Evolutionary conservation across 805 yeast species (phyloP).

Genomic region (Hanseniaspora singularis): DNA sequence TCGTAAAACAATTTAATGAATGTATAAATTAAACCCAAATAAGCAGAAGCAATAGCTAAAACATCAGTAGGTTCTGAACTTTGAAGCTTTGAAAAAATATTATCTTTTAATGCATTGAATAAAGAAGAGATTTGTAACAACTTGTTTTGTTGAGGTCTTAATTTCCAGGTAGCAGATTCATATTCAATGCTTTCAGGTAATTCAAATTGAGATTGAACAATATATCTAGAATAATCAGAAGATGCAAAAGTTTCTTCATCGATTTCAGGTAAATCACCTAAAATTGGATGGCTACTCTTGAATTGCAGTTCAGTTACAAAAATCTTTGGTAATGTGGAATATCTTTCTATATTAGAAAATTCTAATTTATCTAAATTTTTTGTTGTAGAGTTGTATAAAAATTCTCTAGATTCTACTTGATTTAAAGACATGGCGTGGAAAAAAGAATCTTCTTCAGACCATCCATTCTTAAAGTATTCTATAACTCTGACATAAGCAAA

Average conservation of each 20-base stretch:
- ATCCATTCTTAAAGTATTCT: constrained; percentile 46
- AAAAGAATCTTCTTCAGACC: constrained; percentile 24
- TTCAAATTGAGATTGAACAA: constrained; percentile 13
- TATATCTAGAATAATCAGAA: constrained; percentile 7
- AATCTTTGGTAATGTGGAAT: constrained; percentile 22
- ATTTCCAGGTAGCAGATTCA: constrained; percentile 49
- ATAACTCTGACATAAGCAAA: constrained; percentile 65
- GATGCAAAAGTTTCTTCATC: constrained; percentile 8
- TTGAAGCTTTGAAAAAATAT: constrained; percentile 37
- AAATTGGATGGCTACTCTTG: constrained; percentile 19
- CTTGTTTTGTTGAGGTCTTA: constrained; percentile 42
- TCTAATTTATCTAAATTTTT: neutral
- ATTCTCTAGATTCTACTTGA: constrained; percentile 16
- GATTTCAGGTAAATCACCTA: constrained; percentile 18
- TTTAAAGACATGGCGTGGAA: constrained; percentile 8
- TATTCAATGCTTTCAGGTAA: constrained; percentile 16
- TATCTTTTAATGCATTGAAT: constrained; percentile 31
- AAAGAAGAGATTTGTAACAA: constrained; percentile 47
- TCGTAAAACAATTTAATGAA: constrained; percentile 61
- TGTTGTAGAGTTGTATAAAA: constrained; percentile 16
- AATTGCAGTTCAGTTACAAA: constrained; percentile 26
- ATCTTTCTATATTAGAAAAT: neutral
- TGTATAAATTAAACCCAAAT: constrained; percentile 78
- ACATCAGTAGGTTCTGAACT: constrained; percentile 83
- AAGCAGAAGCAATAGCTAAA: constrained; percentile 64